Base-by-base conservation (phyloP, 2,329 filamentous ascomycete genomes). In the Aspergillus fijiensis region DNA sequence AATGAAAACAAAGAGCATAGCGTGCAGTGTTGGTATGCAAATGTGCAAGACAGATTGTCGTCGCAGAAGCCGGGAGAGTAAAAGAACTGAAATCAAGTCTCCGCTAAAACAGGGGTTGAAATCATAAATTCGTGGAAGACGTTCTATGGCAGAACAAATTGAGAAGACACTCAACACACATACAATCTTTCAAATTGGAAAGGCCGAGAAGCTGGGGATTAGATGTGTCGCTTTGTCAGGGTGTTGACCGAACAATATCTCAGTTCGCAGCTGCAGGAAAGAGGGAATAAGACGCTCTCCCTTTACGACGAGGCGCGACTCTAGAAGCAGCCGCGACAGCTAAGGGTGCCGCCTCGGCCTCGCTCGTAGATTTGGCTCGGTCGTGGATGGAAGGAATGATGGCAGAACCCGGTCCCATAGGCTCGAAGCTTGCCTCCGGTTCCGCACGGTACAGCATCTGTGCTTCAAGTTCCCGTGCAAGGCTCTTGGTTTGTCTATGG, bases 261-360 rank as follows among this genome's bases (percentile, higher is more conserved):
- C 51, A 63, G 51, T 55, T 57, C 45, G 68, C 55, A 27, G 55
- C 42, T 10, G 63, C 54, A 12, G 66, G 67, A 58, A 65, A 70
- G 63, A 67, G 72, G 47, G 79, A 80, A 65, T 80, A 80, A 39
- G 78, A 80, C n/a, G 77, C 70, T 48, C 78, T 71, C 58, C 65
- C 69, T 66, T 76, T 78, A 58, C 70, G 71, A 49, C 74, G 67
- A 62, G 68, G 67, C 2, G 63, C 60, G 35, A 69, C 70, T 59
- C 70, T 74, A 19, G 64, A 57, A 23, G 72, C 65, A 50, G 71
- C 59, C 12, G 69, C 65, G 51, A 25, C 58, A 52, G 56, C 57
- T 19, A 63, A 60, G 10, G 67, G 62, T 27, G 59, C 62, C 12
- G 64, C 60, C 21, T 74, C 74, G 10, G 72, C 62, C 31, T 75